phyloP scores from a whole-genome alignment of 495 filamentous ascomycete genomes.

The Pseudoneurospora amorphoporcata region DNA sequence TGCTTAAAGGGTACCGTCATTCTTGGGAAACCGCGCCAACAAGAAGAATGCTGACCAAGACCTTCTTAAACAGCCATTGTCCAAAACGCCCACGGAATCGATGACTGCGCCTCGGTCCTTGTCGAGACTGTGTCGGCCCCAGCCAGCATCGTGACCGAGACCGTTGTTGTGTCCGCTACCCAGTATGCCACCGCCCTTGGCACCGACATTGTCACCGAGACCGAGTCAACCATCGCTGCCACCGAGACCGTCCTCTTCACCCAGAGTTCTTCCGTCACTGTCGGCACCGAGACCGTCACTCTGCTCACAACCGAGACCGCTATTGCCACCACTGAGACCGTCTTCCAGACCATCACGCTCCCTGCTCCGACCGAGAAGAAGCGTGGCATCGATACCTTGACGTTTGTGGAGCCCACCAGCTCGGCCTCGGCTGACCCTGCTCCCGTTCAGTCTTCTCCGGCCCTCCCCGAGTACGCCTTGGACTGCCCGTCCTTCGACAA shows the following conservation, averaged over 20 bases:
- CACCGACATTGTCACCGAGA: neutral
- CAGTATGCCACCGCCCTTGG: slow-evolving; percentile 2
- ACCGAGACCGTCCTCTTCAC: slow-evolving; percentile 6
- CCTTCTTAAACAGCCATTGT: neutral
- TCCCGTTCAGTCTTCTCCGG: neutral
- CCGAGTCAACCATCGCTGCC: neutral
- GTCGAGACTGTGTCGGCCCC: slow-evolving; percentile 6
- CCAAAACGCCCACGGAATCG: neutral
- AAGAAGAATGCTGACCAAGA: neutral
- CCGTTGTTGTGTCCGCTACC: neutral
- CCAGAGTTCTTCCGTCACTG: slow-evolving; percentile 1
- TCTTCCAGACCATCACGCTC: neutral
- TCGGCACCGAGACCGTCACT: neutral
- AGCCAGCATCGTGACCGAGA: slow-evolving; percentile 5
- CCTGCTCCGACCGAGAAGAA: neutral
- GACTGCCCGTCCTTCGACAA: slow-evolving; percentile 9
- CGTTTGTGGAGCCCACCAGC: neutral
- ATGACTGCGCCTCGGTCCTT: slow-evolving; percentile 5
- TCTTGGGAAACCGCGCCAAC: neutral
- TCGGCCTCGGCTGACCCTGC: neutral
- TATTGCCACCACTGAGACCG: neutral
- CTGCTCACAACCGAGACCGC: neutral
- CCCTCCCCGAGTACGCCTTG: slow-evolving; percentile 3
- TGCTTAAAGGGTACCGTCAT: slow-evolving; percentile 7
- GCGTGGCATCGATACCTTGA: neutral